These are phyloP conservation scores for Fusarium aywerte DNA, from an alignment of 2,329 filamentous ascomycete species.

Conservation along the genomic window DNA sequence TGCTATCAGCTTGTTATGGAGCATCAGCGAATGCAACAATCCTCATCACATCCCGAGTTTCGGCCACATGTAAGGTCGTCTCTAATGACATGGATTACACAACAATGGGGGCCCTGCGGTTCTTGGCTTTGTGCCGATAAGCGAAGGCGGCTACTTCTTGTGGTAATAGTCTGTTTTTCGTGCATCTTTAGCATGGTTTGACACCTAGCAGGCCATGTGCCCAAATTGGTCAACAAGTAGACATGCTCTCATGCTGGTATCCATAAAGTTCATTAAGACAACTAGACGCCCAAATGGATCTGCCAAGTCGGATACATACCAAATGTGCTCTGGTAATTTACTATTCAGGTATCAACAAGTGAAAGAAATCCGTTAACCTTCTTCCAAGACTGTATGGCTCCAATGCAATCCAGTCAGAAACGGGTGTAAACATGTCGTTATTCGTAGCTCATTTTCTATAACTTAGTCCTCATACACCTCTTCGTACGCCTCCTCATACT, in stretches of 20 bases:
- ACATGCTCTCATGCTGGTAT: not conserved
- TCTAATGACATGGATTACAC: not conserved
- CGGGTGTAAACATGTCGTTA: conserved; percentile 39
- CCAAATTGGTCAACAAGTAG: not conserved
- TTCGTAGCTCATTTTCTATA: conserved; percentile 30
- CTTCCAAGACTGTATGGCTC: conserved; percentile 25
- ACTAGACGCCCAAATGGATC: not conserved
- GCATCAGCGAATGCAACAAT: not conserved
- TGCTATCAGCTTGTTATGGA: not conserved
- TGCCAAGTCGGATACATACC: conserved; percentile 10
- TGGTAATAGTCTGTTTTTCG: conserved; percentile 3
- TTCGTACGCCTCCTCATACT: conserved; percentile 54
- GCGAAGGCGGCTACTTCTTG: conserved; percentile 26
- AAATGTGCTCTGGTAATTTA: conserved; percentile 26
- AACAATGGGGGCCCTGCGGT: conserved; percentile 14
- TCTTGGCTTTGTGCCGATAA: conserved; percentile 45
- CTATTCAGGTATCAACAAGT: conserved; percentile 38
- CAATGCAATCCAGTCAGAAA: conserved; percentile 31
- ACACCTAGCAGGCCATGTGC: not conserved
- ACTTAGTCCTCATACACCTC: conserved; percentile 44
- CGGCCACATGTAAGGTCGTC: not conserved
- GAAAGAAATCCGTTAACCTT: conserved; percentile 19
- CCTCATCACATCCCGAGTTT: not conserved
- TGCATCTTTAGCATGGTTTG: conserved; percentile 10
- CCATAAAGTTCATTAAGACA: not conserved